Percentiles rank a stretch among this genome's conserved stretches.
Evolutionary conservation across 345 rosid genomes (phyloP).

Genomic region (Kernera saxatilis): DNA sequence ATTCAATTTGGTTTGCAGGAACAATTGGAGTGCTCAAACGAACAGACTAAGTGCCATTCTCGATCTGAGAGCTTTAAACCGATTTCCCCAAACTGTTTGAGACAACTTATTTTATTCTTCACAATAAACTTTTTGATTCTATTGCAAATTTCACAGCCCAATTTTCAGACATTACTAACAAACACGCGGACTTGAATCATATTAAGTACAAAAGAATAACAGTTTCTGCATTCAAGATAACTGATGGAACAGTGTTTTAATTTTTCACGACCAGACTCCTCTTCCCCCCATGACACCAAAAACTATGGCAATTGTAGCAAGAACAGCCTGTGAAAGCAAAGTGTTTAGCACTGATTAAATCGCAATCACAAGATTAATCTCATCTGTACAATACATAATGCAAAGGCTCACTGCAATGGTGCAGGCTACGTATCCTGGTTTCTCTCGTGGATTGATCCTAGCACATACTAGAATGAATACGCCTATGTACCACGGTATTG

Average conservation of each 20-base stretch:
- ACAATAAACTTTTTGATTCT: too few relatives aligned
- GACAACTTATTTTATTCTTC: too few relatives aligned
- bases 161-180: not conserved
- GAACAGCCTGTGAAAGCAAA: conserved; percentile 8
- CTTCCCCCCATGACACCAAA: conserved; percentile 8
- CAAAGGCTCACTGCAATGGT: conserved; percentile 59
- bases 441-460: conserved; percentile 59
- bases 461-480: conserved; percentile 44
- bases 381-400: not conserved
- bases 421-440: conserved; percentile 83
- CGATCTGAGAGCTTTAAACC: too few relatives aligned
- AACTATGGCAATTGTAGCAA: conserved; percentile 22
- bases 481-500: conserved; percentile 85
- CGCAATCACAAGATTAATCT: not conserved
- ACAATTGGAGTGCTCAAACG: too few relatives aligned
- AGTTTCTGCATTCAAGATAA: not conserved
- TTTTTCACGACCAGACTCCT: conserved; percentile 18
- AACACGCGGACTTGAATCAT: not conserved
- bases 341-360: not conserved
- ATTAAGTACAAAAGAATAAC: not conserved
- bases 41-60: too few relatives aligned
- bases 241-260: not conserved
- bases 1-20: too few relatives aligned
- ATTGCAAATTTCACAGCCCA: not conserved
- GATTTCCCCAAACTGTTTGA: too few relatives aligned